Conservation (phyloP, 176 grass and related monocot species). For the Thinopyrum elongatum region DNA sequence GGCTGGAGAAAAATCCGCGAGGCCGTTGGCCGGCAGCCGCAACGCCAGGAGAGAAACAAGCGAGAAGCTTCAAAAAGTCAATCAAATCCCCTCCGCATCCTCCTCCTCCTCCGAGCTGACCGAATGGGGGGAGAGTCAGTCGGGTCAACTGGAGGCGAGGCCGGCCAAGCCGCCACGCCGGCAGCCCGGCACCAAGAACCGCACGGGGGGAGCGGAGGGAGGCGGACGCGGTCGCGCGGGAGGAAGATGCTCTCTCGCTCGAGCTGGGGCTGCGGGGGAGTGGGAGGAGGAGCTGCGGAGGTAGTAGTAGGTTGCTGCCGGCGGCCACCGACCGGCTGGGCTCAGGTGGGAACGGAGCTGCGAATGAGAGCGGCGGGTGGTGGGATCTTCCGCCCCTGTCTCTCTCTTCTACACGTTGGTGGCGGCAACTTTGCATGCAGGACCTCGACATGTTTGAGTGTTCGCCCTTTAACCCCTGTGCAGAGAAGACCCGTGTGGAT, state of each 20-base stretch:
- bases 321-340: background rate
- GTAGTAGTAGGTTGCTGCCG: background rate
- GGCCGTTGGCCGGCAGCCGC: background rate
- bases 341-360: slow-evolving; percentile 23
- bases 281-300: background rate
- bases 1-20: background rate
- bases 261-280: background rate
- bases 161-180: slow-evolving; percentile 6
- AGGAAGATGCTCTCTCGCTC: background rate
- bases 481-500: background rate
- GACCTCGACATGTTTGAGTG: background rate
- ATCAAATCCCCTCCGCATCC: background rate
- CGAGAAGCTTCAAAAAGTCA: slow-evolving; percentile 17
- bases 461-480: background rate
- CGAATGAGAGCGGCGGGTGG: background rate
- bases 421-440: background rate
- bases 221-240: background rate
- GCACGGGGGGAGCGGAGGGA: background rate
- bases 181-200: slow-evolving; percentile 1
- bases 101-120: background rate
- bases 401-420: slow-evolving; percentile 7
- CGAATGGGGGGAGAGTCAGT: background rate
- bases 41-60: background rate
- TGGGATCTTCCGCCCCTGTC: background rate
- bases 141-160: background rate